phyloP scores from a whole-genome alignment of 495 filamentous ascomycete genomes.

The Xylaria nigripes region DNA sequence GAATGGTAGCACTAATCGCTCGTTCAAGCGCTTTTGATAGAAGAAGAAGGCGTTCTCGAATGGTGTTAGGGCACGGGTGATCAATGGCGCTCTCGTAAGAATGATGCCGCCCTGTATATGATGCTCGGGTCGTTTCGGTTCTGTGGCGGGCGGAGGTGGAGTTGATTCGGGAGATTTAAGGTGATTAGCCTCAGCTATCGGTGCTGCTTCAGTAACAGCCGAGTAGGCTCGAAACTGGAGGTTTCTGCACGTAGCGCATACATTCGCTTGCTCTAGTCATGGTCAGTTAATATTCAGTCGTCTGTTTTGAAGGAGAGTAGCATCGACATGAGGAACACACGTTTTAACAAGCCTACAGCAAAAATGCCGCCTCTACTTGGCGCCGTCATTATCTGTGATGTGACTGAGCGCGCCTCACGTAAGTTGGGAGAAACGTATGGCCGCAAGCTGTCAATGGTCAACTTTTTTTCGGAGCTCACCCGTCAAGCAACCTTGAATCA shows the following conservation, averaged over 20 bases:
- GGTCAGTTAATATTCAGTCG: background rate
- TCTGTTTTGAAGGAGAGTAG: background rate
- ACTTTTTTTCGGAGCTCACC: conserved; percentile 24
- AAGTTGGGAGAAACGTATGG: background rate
- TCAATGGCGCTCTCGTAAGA: conserved; percentile 76
- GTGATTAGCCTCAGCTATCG: conserved; percentile 17
- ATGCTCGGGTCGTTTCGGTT: conserved; percentile 36
- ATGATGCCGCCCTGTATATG: conserved; percentile 70
- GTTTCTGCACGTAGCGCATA: conserved; percentile 26
- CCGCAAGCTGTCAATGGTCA: conserved; percentile 12
- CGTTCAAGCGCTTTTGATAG: conserved; percentile 95
- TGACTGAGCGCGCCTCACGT: conserved; percentile 9
- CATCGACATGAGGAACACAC: conserved; percentile 20
- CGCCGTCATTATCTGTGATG: conserved; percentile 37
- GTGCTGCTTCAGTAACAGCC: conserved; percentile 16
- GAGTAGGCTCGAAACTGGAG: conserved; percentile 24
- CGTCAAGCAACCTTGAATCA: background rate
- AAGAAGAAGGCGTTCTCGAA: conserved; percentile 93
- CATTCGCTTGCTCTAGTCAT: conserved; percentile 20
- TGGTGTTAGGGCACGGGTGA: conserved; percentile 72
- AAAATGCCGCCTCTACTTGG: conserved; percentile 41
- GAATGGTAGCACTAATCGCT: conserved; percentile 84
- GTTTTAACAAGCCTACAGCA: conserved; percentile 35
- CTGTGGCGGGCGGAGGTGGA: conserved; percentile 22
- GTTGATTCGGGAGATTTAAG: conserved; percentile 21